Base-by-base conservation (phyloP, 2,329 filamentous ascomycete species). In the Acrocalymma vagum region DNA sequence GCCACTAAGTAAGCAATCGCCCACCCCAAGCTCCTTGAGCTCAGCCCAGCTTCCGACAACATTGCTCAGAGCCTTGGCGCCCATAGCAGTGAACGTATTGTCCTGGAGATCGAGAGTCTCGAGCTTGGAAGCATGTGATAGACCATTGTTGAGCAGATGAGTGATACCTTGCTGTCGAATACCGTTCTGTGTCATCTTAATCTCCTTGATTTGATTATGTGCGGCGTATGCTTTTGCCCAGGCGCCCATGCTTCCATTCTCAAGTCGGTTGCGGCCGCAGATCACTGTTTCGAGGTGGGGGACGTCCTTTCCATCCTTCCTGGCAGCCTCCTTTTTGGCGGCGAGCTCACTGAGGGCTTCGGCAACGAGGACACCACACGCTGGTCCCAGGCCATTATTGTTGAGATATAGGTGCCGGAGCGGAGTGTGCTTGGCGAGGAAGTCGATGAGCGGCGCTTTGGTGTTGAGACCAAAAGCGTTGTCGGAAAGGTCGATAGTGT, bases 141-240 rank as follows among this genome's bases (percentile, higher is more conserved):
- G 78, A 48, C 94, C 94, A 37, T 92, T 79, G 46, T 82, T 85
- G 51, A 99, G 76, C 41, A 99, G 78, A 53, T 87, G 81, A 31
- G 85, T 85, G 62, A 97, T 94, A 46, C 94, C 94, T 71, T 97
- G 91, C 66, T 93, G 90, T 28, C 94, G 83, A 58, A 99, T 99
- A 36, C 94, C 94, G 69, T 99, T 97, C 73, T 97, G 94, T 17
- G 95, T 90, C 94, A 99, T 97, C 79, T 93, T 95, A 57, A 99
- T 83, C 44, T 85, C 85, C 72, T 86, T 88, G 51, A 99, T 82
- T 42, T 87, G 86, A 53, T 81, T 75, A 65, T 97, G 90, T 42
- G 93, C 85, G 60, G 85, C 84, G 70, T 90, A 96, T 1, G 90
- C 81, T 69, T 87, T 88, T 27, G 92, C 91, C 94, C 94, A 99